Conservation (phyloP, 305 asterid species). For the Solanum chacoense region DNA sequence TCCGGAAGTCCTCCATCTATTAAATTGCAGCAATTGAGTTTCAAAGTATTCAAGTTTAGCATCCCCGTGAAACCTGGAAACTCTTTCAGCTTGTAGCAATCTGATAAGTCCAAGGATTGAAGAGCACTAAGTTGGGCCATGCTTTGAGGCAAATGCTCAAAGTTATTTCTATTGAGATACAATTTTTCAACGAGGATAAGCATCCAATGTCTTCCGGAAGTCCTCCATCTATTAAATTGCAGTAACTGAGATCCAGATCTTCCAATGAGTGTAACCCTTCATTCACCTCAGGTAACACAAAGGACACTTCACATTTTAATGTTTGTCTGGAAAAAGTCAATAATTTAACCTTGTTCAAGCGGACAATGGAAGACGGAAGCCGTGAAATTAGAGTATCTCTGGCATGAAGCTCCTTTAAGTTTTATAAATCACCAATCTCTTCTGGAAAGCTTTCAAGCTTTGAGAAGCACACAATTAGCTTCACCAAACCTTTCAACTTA, state of each 20-base stretch:
- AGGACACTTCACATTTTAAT: background rate
- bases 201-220: background rate
- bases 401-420: background rate
- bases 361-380: background rate
- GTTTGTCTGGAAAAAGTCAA: background rate
- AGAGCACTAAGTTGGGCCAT: background rate
- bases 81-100: background rate
- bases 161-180: background rate
- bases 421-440: background rate
- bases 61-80: background rate
- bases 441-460: background rate
- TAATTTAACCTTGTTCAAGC: background rate
- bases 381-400: background rate
- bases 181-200: background rate
- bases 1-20: background rate
- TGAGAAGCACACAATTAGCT: background rate
- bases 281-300: background rate
- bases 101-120: background rate
- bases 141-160: background rate
- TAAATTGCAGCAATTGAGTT: background rate
- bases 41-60: background rate
- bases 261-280: background rate
- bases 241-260: background rate
- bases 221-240: background rate
- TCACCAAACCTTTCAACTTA: background rate